Conservation (phyloP, 768 basidiomycete species). For the Auriscalpium microsporum region DNA sequence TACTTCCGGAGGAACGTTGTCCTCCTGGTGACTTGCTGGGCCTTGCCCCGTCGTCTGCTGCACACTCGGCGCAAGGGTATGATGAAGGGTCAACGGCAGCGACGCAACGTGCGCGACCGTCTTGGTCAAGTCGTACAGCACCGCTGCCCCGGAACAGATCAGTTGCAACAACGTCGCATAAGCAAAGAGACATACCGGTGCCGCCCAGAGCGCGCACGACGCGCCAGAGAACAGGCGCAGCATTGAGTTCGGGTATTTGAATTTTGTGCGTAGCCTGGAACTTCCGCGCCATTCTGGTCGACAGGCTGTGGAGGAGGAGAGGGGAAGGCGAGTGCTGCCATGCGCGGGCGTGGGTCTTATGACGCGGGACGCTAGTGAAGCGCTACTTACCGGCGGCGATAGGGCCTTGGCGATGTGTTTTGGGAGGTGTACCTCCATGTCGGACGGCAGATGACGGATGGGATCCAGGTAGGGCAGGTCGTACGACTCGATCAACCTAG, state of each 20-base stretch:
- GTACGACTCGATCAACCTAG: conserved; percentile 66
- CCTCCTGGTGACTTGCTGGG: conserved; percentile 41
- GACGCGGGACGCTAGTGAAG: background rate
- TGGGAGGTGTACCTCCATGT: conserved; percentile 62
- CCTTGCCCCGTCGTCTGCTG: conserved; percentile 29
- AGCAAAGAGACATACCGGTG: conserved; percentile 47
- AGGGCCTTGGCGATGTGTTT: conserved; percentile 59
- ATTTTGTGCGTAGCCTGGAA: conserved; percentile 49
- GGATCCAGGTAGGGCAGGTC: conserved; percentile 77
- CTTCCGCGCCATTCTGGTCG: conserved; percentile 53
- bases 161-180: conserved; percentile 11
- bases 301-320: conserved; percentile 46
- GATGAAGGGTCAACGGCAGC: conserved; percentile 53
- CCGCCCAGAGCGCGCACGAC: conserved; percentile 58
- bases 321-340: conserved; percentile 51
- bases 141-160: conserved; percentile 34
- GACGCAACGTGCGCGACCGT: conserved; percentile 45
- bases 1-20: conserved; percentile 63
- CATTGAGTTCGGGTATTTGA: conserved; percentile 65
- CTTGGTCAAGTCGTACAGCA: conserved; percentile 58
- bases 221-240: conserved; percentile 72
- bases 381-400: conserved; percentile 54
- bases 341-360: background rate
- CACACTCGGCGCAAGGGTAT: conserved; percentile 39
- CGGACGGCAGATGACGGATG: conserved; percentile 47